Evolutionary conservation across 495 filamentous ascomycete genomes (phyloP).

Genomic region (Neurospora tetraspora): DNA sequence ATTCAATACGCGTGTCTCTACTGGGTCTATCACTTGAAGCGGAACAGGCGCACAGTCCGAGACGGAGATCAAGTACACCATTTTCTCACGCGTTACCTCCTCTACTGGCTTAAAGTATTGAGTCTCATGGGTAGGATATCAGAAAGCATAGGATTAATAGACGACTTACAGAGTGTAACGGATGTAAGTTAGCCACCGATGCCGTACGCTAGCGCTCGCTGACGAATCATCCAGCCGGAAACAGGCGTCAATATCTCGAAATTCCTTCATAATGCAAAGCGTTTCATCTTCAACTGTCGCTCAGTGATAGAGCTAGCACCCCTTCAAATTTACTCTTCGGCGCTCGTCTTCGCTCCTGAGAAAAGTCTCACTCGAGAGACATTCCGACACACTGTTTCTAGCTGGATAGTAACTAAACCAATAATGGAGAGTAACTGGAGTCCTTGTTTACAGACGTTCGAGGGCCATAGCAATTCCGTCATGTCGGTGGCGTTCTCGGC

Average conservation of each 20-base stretch:
- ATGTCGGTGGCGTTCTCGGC: conserved; percentile 27
- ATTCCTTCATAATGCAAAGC: conserved; percentile 10
- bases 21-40: conserved; percentile 37
- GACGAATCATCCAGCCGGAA: conserved; percentile 3
- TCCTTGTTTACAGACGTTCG: conserved; percentile 1
- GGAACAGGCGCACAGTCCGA: conserved; percentile 14
- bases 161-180: conserved; percentile 7
- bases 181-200: conserved; percentile 6
- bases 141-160: conserved; percentile 16
- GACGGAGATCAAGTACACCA: conserved; percentile 7
- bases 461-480: conserved; percentile 15
- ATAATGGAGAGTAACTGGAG: conserved; percentile 6
- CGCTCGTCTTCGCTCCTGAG: conserved; percentile 9
- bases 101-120: conserved; percentile 24
- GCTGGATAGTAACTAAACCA: conserved; percentile 12
- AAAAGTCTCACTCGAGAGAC: conserved; percentile 8
- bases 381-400: conserved; percentile 5
- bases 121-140: conserved; percentile 25
- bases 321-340: conserved; percentile 10
- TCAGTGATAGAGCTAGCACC: conserved; percentile 17
- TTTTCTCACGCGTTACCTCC: conserved; percentile 6
- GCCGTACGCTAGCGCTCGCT: background rate
- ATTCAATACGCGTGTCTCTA: conserved; percentile 29
- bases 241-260: background rate
- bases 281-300: conserved; percentile 20